Evolutionary conservation across 495 filamentous ascomycete species (phyloP).

Genomic region (Xylaria longipes): DNA sequence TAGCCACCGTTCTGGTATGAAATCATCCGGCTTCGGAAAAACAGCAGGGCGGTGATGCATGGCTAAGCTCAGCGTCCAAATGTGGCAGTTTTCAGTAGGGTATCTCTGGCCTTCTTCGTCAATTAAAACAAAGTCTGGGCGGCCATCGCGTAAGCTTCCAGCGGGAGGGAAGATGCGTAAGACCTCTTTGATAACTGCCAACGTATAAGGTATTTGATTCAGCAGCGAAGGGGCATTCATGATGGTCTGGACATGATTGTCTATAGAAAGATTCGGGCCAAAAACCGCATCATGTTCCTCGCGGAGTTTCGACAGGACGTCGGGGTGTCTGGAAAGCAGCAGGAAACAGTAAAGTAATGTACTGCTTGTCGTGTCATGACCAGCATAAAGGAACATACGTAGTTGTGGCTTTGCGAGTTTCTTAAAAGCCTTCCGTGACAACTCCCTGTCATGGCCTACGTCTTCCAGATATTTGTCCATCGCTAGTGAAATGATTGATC

Average conservation of each 20-base stretch:
- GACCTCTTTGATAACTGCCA: slow-evolving; percentile 46
- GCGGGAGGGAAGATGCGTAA: slow-evolving; percentile 45
- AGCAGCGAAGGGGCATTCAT: slow-evolving; percentile 35
- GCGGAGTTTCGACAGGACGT: slow-evolving; percentile 39
- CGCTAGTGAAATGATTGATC: slow-evolving; percentile 21
- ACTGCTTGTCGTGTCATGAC: slow-evolving; percentile 54
- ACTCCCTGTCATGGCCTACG: slow-evolving; percentile 17
- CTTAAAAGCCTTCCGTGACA: slow-evolving; percentile 10
- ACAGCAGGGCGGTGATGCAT: slow-evolving; percentile 37
- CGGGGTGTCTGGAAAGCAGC: slow-evolving; percentile 44
- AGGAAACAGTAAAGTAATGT: slow-evolving; percentile 49
- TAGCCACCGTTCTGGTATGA: slow-evolving; percentile 53
- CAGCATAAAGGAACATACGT: slow-evolving; percentile 50
- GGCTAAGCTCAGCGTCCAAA: slow-evolving; percentile 40
- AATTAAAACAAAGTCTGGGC: slow-evolving; percentile 33
- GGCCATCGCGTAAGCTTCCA: slow-evolving; percentile 34
- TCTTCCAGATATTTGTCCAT: slow-evolving; percentile 24
- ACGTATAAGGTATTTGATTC: slow-evolving; percentile 47
- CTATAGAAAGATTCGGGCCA: slow-evolving; percentile 30
- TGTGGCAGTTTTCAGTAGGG: slow-evolving; percentile 40
- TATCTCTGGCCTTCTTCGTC: slow-evolving; percentile 36
- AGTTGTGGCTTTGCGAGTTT: slow-evolving; percentile 19
- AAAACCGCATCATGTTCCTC: slow-evolving; percentile 47
- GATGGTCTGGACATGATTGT: slow-evolving; percentile 21
- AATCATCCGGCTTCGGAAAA: slow-evolving; percentile 44